Conservation (phyloP, 2,329 filamentous ascomycete genomes). For the Pseudogymnoascus sp. region DNA sequence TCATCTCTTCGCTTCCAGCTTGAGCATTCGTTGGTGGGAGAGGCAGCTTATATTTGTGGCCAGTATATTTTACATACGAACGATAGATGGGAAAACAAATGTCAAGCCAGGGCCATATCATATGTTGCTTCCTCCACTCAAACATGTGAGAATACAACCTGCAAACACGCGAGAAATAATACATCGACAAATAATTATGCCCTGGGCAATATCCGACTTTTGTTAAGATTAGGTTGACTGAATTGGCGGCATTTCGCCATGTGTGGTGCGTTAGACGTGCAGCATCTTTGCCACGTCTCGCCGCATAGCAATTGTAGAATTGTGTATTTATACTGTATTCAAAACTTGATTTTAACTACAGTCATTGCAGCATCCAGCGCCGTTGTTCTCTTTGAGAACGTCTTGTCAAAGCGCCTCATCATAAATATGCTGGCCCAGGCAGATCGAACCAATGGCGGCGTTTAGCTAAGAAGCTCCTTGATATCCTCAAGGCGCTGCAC, state of each 20-base stretch:
- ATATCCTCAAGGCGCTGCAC: conserved; percentile 88
- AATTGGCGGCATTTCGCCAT: too few species aligned
- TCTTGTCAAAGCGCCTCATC: not conserved
- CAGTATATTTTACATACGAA: not conserved
- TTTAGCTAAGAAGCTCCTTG: conserved; percentile 70
- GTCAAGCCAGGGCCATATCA: not conserved
- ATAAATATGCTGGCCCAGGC: not conserved
- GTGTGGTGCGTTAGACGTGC: too few species aligned
- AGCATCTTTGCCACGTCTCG: not conserved
- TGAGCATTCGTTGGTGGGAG: not conserved
- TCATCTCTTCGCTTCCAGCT: not conserved
- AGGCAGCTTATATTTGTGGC: not conserved
- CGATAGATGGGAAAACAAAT: not conserved
- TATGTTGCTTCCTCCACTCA: too few species aligned
- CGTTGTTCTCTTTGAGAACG: not conserved
- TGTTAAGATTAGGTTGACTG: too few species aligned
- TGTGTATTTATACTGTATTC: not conserved
- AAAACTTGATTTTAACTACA: not conserved
- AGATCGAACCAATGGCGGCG: not conserved
- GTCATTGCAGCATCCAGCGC: not conserved
- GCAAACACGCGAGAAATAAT: too few species aligned
- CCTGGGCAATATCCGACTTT: too few species aligned
- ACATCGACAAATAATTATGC: too few species aligned
- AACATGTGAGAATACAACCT: too few species aligned
- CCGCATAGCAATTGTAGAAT: not conserved